A percentile compares a stretch with the other conserved stretches of the same genome.
Conservation (phyloP, 2,329 filamentous ascomycete species). For the Torrubiella hemipterigena region DNA sequence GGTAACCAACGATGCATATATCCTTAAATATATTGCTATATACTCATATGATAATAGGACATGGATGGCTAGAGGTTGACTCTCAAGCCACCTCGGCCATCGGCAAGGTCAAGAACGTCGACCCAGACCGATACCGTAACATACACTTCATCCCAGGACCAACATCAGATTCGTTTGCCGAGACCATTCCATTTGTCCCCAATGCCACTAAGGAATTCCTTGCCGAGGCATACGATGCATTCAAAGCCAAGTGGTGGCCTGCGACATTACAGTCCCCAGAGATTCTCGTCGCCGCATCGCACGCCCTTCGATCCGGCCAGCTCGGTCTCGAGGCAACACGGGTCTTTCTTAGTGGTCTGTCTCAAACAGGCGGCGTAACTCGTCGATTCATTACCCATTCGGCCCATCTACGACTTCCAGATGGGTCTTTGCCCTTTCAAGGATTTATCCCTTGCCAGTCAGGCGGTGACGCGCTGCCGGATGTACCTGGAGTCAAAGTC, state of each 20-base stretch:
- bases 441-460: conserved; percentile 10
- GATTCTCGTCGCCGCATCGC: conserved; percentile 8
- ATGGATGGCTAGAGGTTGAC: conserved; percentile 11
- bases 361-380: conserved; percentile 9
- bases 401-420: conserved; percentile 7
- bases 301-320: conserved; percentile 6
- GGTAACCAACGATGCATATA: conserved; percentile 2
- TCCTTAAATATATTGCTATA: background rate
- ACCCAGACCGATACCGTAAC: conserved; percentile 8
- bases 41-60: conserved; percentile 4
- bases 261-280: conserved; percentile 9
- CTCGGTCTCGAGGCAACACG: conserved; percentile 6
- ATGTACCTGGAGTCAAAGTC: conserved; percentile 6
- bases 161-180: conserved; percentile 6
- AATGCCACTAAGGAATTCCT: conserved; percentile 8
- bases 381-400: conserved; percentile 5
- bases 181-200: conserved; percentile 7
- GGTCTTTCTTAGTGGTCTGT: conserved; percentile 8
- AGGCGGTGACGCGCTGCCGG: conserved; percentile 7
- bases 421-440: conserved; percentile 8
- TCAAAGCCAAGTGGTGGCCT: conserved; percentile 10
- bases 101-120: conserved; percentile 8
- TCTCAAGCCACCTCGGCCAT: conserved; percentile 9
- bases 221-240: conserved; percentile 5
- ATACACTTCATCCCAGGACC: conserved; percentile 9